Conservation (phyloP, 2,329 filamentous ascomycete genomes). For the Tolypocladium album region DNA sequence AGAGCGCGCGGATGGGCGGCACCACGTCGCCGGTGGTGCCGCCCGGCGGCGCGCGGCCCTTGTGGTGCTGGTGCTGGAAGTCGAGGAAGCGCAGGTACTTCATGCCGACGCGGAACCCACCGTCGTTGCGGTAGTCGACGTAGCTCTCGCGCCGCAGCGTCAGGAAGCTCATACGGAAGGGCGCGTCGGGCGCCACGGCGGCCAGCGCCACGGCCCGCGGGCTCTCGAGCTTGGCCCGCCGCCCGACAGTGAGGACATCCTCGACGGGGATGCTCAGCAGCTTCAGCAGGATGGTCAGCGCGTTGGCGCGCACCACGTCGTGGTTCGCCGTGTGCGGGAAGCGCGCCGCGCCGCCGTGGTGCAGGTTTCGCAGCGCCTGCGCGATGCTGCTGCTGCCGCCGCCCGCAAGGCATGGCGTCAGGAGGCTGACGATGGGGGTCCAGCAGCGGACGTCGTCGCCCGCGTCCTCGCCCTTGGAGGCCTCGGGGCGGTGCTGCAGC, state of each 20-base stretch:
- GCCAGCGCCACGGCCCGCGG: background rate
- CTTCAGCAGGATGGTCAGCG: conserved; percentile 3
- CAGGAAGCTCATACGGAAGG: conserved; percentile 4
- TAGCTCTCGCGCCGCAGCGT: conserved; percentile 1
- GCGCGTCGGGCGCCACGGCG: background rate
- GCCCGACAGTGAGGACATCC: background rate
- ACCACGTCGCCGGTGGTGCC: too few species aligned
- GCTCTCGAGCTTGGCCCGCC: conserved; percentile 1
- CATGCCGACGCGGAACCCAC: conserved; percentile 1
- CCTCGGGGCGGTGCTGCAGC: background rate
- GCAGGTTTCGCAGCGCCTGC: conserved; percentile 4
- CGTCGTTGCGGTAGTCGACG: background rate
- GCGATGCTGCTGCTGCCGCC: conserved; percentile 1
- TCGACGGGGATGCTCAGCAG: conserved; percentile 5
- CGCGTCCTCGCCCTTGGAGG: background rate
- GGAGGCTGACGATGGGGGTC: conserved; percentile 2
- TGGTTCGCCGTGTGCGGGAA: conserved; percentile 6
- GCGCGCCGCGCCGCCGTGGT: conserved; percentile 1
- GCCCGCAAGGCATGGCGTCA: background rate
- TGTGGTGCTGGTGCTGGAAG: conserved; percentile 1
- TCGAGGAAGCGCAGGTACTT: conserved; percentile 4
- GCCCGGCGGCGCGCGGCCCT: background rate
- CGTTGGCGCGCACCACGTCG: conserved; percentile 5
- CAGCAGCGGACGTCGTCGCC: background rate
- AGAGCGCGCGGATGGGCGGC: background rate